Evolutionary conservation across 768 basidiomycete species (phyloP), one percentile per base, ranked within the genome.

Genomic region (Suillus plorans): DNA sequence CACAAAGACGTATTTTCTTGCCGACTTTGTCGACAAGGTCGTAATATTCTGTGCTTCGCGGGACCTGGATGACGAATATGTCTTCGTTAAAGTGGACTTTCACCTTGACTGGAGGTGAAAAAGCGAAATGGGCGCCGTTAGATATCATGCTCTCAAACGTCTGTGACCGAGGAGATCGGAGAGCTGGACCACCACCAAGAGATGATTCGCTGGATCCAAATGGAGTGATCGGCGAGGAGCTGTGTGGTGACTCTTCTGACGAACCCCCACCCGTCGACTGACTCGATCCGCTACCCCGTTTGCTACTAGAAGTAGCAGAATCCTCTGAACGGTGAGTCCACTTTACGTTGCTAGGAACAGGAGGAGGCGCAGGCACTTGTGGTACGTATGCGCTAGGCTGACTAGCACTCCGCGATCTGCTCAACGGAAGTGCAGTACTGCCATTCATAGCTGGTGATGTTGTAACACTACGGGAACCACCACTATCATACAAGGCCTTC

Each of bases 21-120:
- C 91, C 89, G 2, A 99, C 94, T 74, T 89, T 91, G 76, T 95
- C 91, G 61, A 96, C 90, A 61, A 99, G 82, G 52, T 95, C 92
- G 61, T 80, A 82, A 76, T 90, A 96, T 74, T 91, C 88, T 41
- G 92, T 93, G 66, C 81, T 78, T 66, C 89, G 85, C 50, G 92
- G 85, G 31, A 97, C 94, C 77, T 94, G 91, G 64, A 98, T 92
- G 67, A 97, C 91, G 73, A 98, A 99, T 55, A 97, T 91, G 74
- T 97, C 95, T 70, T 96, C 92, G 71, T 94, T 89, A 80, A 91
- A 98, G 76, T 93, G 92, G 61, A 98, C 94, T 78, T 97, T 97
- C 73, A 98, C 89, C 74, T 95, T 94, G 50, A 98, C 89, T 13
- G 89, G 85, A 5, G 80, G 76, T 12, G 68, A 69, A 63, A 71